These are phyloP conservation scores for Mallotus japonicus DNA, from an alignment of 441 rosid species.

Conservation along the genomic window DNA sequence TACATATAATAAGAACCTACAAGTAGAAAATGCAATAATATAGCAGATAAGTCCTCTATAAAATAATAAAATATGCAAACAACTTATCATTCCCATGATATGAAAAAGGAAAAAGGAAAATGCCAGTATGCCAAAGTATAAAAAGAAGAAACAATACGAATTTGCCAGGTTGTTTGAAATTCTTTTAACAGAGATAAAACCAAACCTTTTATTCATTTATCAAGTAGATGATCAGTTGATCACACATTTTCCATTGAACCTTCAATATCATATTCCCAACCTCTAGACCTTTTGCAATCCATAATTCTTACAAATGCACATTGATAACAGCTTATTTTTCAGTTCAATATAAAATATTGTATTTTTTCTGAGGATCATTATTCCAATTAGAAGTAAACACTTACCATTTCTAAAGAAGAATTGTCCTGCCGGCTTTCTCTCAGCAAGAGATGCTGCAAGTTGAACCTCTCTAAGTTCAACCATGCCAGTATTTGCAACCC, in stretches of 20 bases:
- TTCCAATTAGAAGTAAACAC: conserved; percentile 23
- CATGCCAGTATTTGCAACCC: conserved; percentile 73
- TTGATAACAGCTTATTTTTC: not conserved
- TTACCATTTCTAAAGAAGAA: conserved; percentile 72
- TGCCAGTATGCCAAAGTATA: not conserved
- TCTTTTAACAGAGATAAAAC: not conserved
- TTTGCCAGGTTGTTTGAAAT: not conserved
- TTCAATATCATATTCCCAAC: not conserved
- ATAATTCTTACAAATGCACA: not conserved
- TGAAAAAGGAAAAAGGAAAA: not conserved
- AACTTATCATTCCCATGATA: not conserved
- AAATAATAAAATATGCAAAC: not conserved
- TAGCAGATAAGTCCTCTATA: no score
- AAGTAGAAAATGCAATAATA: no score
- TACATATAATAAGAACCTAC: not conserved
- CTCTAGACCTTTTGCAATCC: not conserved
- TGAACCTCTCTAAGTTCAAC: conserved; percentile 75
- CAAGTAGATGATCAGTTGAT: not conserved
- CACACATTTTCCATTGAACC: not conserved
- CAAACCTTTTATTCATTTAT: not conserved
- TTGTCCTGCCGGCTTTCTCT: conserved; percentile 77
- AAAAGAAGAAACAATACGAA: not conserved
- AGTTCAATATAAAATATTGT: not conserved
- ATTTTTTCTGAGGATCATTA: not conserved
- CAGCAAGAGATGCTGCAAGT: conserved; percentile 76